A percentile compares a stretch with the other conserved stretches of the same genome.
phyloP scores from a whole-genome alignment of 2,329 filamentous ascomycete species.

The Pleomassaria siparia region DNA sequence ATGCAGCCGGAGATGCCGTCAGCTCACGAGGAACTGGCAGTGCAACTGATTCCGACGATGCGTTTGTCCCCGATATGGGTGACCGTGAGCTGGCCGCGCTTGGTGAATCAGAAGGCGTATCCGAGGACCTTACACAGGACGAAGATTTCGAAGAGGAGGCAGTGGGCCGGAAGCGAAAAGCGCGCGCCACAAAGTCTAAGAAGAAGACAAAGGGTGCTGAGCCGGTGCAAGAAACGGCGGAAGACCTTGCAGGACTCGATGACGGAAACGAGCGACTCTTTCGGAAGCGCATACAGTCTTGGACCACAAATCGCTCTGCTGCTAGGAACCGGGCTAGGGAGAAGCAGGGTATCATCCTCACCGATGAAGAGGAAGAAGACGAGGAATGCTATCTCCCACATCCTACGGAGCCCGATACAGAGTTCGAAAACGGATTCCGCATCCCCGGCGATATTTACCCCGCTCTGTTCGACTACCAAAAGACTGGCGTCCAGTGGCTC shows the following conservation, averaged over 20 bases:
- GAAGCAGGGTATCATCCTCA: constrained; percentile 26
- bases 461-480: constrained; percentile 93
- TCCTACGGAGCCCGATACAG: constrained; percentile 75
- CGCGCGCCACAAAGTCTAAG: constrained; percentile 24
- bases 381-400: constrained; percentile 78
- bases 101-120: constrained; percentile 42
- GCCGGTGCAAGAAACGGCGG: constrained; percentile 37
- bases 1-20: constrained; percentile 12
- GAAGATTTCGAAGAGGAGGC: constrained; percentile 43
- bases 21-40: constrained; percentile 20
- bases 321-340: constrained; percentile 56
- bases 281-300: constrained; percentile 71
- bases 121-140: constrained; percentile 39
- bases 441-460: constrained; percentile 92
- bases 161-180: constrained; percentile 44
- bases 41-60: constrained; percentile 42
- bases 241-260: constrained; percentile 69
- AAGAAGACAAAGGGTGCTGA: constrained; percentile 20
- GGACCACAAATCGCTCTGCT: constrained; percentile 66
- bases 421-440: constrained; percentile 72
- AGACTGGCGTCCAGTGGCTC: constrained; percentile 94
- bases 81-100: constrained; percentile 44
- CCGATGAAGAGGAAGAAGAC: constrained; percentile 41
- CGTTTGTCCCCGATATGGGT: constrained; percentile 43
- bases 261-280: constrained; percentile 88